Evolutionary conservation across 169 alveolate genomes (phyloP), one percentile per base, ranked within the genome.

Genomic region (Eimeria praecox): DNA sequence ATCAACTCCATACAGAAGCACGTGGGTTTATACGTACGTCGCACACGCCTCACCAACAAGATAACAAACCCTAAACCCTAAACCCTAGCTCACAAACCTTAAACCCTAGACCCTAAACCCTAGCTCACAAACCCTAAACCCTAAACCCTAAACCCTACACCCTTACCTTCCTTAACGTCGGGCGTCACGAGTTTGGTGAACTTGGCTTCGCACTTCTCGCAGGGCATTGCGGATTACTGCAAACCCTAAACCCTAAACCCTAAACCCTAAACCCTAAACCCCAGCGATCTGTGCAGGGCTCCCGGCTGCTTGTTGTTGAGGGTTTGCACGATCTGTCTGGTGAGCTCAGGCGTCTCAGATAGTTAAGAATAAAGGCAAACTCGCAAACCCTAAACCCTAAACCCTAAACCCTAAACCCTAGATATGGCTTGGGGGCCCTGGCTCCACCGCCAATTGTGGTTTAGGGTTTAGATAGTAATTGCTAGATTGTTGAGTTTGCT

Each of bases 121-220:
- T 30, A 69, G 44, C 6, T 9, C 40, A 69, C 80, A 69, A 69
- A 69, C 80, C 80, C 80, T 69, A 69, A 69, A 27, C 80, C 80
- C 80, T 69, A 69, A 69, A 27, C 80, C 80, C 80, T 33, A 69
- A 5, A 69, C 73, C 66, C 33, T 33, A 30, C 30, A 27, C 77
- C 73, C 54, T 46, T 44, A 83, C 93, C 92, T 73, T 90, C 85
- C 49, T 90, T 90, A 5, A 83, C 91, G 86, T 94, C 96, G 54
- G 96, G 96, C 80, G 96, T 94, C 71, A 87, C 94, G 82, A 94
- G 82, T 77, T 83, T 94, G 66, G 87, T 42, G 83, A 94, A 27
- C 94, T 94, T 94, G 44, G 87, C 87, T 52, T 94, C 94, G 54
- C 96, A 94, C 82, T 94, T 94, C 20, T 94, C 94, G 66, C 96